Conservation (phyloP, 1,284 basidiomycete species). For the Cronartium quercuum region DNA sequence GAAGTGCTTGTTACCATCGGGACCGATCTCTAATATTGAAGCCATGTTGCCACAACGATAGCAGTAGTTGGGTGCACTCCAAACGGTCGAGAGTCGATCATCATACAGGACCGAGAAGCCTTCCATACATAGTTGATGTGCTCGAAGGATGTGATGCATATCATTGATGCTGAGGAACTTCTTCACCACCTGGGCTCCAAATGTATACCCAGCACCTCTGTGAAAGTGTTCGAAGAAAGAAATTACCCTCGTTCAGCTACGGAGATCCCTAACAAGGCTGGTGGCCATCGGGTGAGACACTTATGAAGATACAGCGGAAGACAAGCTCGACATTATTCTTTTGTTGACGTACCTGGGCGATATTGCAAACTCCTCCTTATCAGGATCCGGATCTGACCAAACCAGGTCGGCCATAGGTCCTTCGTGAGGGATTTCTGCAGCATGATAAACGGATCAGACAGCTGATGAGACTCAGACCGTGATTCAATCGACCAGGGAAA, state of each 20-base stretch:
- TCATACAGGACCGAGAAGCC: conserved; percentile 93
- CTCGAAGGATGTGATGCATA: conserved; percentile 95
- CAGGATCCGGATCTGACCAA: conserved; percentile 98
- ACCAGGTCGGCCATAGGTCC: conserved; percentile 99
- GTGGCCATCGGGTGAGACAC: conserved; percentile 24
- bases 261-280: background rate
- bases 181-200: conserved; percentile 95
- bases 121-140: conserved; percentile 99
- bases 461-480: background rate
- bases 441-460: background rate
- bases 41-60: conserved; percentile 97
- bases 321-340: background rate
- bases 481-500: no score
- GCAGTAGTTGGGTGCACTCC: conserved; percentile 98
- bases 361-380: conserved; percentile 98
- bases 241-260: conserved; percentile 1
- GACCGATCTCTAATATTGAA: conserved; percentile 90
- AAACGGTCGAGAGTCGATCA: conserved; percentile 90
- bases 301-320: background rate
- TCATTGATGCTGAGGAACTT: conserved; percentile 91
- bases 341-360: conserved; percentile 66
- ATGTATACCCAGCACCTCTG: conserved; percentile 97
- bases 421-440: conserved; percentile 91
- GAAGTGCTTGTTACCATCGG: conserved; percentile 81
- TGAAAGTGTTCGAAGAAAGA: conserved; percentile 20